phyloP scores from a whole-genome alignment of 495 filamentous ascomycete species.

The Penicillium pancosmium region DNA sequence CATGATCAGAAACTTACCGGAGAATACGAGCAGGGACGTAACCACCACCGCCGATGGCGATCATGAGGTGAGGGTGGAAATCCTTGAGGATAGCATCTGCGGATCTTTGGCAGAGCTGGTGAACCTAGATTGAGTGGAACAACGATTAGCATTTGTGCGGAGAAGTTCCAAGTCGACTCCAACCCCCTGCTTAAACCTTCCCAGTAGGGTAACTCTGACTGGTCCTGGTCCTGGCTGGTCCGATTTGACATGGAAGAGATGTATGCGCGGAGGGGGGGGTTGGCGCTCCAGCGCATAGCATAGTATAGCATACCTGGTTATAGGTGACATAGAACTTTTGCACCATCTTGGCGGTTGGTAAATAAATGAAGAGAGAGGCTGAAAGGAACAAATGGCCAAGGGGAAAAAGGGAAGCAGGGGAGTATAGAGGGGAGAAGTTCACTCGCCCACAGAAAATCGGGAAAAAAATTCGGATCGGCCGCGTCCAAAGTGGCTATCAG shows the following conservation, averaged over 20 bases:
- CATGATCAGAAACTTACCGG: conserved; percentile 50
- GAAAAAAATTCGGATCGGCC: conserved; percentile 22
- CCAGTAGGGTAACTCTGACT: not conserved
- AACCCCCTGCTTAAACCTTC: not conserved
- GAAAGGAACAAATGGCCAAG: conserved; percentile 5
- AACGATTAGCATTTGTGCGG: not conserved
- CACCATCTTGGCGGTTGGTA: conserved; percentile 61
- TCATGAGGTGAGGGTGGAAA: conserved; percentile 93
- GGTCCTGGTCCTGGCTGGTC: not conserved
- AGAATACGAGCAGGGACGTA: conserved; percentile 98
- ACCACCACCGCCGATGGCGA: conserved; percentile 96
- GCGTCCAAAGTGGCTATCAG: conserved; percentile 11
- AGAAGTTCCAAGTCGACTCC: too few relatives aligned
- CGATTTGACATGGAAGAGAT: not conserved
- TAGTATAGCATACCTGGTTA: conserved; percentile 68
- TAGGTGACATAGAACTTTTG: conserved; percentile 94
- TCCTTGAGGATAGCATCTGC: conserved; percentile 79
- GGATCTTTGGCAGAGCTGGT: conserved; percentile 90
- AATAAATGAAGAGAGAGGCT: not conserved
- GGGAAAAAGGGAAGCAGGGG: conserved; percentile 1
- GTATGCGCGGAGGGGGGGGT: too few relatives aligned
- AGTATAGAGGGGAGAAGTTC: not conserved
- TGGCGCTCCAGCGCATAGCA: too few relatives aligned
- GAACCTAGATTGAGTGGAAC: conserved; percentile 62
- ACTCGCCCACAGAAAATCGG: conserved; percentile 14